These are phyloP conservation scores for Candida xiaguanensis DNA, from an alignment of 805 yeast species.

Conservation along the genomic window DNA sequence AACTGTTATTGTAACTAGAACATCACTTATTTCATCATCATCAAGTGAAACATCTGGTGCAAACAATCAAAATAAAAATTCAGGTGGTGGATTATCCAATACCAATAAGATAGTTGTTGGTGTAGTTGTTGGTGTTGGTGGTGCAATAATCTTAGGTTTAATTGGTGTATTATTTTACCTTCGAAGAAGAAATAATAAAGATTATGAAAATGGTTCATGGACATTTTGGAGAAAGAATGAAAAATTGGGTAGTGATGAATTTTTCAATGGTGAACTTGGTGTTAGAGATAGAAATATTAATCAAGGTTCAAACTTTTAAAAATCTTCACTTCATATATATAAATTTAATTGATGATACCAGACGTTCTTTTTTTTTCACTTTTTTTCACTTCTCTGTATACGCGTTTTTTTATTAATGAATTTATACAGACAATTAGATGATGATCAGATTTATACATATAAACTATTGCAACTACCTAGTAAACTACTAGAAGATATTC, in stretches of 20 bases:
- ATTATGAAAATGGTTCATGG: conserved; percentile 35
- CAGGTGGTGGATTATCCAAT: conserved; percentile 34
- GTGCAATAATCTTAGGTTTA: conserved; percentile 35
- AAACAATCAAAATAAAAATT: conserved; percentile 10
- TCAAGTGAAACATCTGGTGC: conserved; percentile 16
- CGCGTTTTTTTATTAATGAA: conserved; percentile 1
- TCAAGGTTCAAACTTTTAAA: conserved; percentile 43
- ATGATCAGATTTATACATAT: conserved; percentile 25
- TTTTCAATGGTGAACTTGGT: conserved; percentile 44
- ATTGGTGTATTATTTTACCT: conserved; percentile 30
- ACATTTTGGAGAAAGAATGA: conserved; percentile 47
- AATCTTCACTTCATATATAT: too few relatives aligned
- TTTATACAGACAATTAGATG: conserved; percentile 13
- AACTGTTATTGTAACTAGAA: conserved; percentile 38
- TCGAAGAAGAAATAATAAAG: conserved; percentile 30
- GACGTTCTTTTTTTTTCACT: not conserved
- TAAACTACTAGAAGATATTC: conserved; percentile 40
- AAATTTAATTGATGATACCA: not conserved
- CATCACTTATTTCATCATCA: conserved; percentile 22
- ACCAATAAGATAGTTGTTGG: conserved; percentile 45
- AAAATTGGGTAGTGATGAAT: conserved; percentile 37
- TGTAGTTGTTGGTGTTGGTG: conserved; percentile 46
- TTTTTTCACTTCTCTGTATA: not conserved
- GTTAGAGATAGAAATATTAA: conserved; percentile 46
- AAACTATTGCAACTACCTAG: conserved; percentile 49